Conservation (phyloP, 2,329 filamentous ascomycete species). For the Microsporum ferrugineum region DNA sequence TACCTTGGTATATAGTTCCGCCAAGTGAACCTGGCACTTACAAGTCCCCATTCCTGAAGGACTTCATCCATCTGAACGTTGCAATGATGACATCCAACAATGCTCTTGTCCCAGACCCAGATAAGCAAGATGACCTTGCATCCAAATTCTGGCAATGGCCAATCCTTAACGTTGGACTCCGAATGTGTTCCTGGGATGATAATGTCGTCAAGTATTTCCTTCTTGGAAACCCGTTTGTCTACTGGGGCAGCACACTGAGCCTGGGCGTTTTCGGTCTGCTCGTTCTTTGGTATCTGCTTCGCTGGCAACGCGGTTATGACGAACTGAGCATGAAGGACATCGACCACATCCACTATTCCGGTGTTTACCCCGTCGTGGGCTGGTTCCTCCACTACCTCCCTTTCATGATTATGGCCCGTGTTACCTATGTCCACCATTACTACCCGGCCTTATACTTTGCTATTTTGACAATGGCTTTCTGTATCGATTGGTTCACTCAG, state of each 20-base stretch:
- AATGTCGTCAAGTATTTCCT: constrained; percentile 95
- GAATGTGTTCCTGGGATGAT: constrained; percentile 98
- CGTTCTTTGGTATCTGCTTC: constrained; percentile 71
- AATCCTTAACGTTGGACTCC: constrained; percentile 81
- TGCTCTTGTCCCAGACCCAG: constrained; percentile 88
- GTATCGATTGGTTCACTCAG: constrained; percentile 69
- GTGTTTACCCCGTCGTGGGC: constrained; percentile 78
- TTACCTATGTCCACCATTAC: constrained; percentile 98
- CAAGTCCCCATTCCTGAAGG: constrained; percentile 92
- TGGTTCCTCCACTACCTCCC: constrained; percentile 96
- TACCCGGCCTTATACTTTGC: constrained; percentile 97
- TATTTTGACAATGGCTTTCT: constrained; percentile 79
- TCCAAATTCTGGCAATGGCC: constrained; percentile 99
- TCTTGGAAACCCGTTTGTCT: constrained; percentile 88
- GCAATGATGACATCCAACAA: constrained; percentile 99
- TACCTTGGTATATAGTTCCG: constrained; percentile 50
- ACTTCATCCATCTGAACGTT: constrained; percentile 96
- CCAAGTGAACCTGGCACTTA: constrained; percentile 81
- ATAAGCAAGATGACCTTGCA: constrained; percentile 96
- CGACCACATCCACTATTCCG: constrained; percentile 89
- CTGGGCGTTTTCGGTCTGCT: constrained; percentile 62
- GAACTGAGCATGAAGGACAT: constrained; percentile 72
- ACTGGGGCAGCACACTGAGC: constrained; percentile 82
- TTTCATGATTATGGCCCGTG: constrained; percentile 94
- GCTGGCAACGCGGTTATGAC: constrained; percentile 89